A percentile compares a stretch with the other conserved stretches of the same genome.
Conservation (phyloP, 768 basidiomycete genomes). For the Rhizopogon vulgaris region DNA sequence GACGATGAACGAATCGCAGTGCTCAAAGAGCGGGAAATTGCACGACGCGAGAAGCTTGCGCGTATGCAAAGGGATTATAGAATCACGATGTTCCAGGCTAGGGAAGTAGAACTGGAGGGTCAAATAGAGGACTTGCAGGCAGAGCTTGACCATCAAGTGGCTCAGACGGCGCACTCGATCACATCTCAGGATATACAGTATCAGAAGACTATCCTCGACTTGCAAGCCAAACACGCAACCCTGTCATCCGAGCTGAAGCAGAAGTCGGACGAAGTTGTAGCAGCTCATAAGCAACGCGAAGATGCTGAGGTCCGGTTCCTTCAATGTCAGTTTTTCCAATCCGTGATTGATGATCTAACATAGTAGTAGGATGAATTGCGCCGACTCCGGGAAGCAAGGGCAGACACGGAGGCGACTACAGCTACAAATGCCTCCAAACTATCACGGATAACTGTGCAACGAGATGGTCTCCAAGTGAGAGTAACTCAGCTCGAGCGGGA, state of each 20-base stretch:
- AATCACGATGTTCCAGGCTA: constrained; percentile 60
- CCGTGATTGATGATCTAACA: constrained; percentile 1
- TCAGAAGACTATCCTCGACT: constrained; percentile 22
- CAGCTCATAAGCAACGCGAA: constrained; percentile 37
- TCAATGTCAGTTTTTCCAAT: neutral
- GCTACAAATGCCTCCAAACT: constrained; percentile 45
- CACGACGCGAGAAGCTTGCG: constrained; percentile 52
- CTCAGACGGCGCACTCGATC: constrained; percentile 11
- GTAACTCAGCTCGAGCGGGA: constrained; percentile 48
- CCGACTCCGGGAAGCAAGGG: constrained; percentile 42
- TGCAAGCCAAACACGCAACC: constrained; percentile 25
- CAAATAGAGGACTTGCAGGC: constrained; percentile 49
- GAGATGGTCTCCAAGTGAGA: constrained; percentile 49
- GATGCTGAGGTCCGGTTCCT: constrained; percentile 37
- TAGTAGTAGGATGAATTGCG: constrained; percentile 31
- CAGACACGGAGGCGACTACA: constrained; percentile 40
- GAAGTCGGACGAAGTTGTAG: constrained; percentile 32
- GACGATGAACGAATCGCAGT: constrained; percentile 47
- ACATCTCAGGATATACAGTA: constrained; percentile 18
- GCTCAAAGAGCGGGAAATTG: constrained; percentile 47
- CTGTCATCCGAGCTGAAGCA: constrained; percentile 34
- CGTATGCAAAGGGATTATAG: constrained; percentile 59
- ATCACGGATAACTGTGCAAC: constrained; percentile 50
- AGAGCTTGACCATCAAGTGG: constrained; percentile 24
- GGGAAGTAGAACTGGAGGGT: constrained; percentile 54